Evolutionary conservation across 164 flowering plant genomes (phyloP), one percentile per base, ranked within the genome.

Genomic region (Stephania japonica): DNA sequence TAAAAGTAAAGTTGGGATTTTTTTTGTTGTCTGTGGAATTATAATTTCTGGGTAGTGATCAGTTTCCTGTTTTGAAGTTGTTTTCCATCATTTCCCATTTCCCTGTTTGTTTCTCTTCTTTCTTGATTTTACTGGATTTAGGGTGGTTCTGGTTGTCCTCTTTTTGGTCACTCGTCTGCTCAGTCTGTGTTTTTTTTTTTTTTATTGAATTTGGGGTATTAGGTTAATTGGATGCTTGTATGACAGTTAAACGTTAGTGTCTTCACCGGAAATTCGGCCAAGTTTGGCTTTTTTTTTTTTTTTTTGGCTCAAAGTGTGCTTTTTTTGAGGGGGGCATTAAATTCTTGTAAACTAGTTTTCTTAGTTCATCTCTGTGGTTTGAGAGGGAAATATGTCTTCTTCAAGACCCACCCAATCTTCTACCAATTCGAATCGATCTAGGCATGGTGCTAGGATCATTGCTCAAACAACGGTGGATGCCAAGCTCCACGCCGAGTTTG

Each of bases 401-500:
- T 86, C 93, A 59, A 87, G 92, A 76, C 97, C 89, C 21, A 78
- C 76, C 71, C 87, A 87, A 23, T 83, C 92, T 43, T 83, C 94
- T 14, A 83, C 75, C 73, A 90, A 76, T 68, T 82, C 97, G 8
- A 79, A 81, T 69, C 79, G 92, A 77, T 83, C 91, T 65, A 87
- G 84, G 73, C 92, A 90, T 76, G 85, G 89, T 81, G 95, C 93
- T 24, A 82, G 98, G 80, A 80, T 91, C 23, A 85, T 91, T 64
- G 95, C 94, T 26, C 98, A 91, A 78, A 93, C 98, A 62, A 86
- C 92, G n/a, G 85, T 89, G 1, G 98, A 93, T 85, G 98, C 98
- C 7, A 88, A 86, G 83, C 88, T 93, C 73, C 90, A 93, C 76
- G 92, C 92, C 4, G 90, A 93, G 74, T 93, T 85, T 83, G 97